Conservation (phyloP, 225 moss, liverwort and hornwort species). For the Ulota crispa region DNA sequence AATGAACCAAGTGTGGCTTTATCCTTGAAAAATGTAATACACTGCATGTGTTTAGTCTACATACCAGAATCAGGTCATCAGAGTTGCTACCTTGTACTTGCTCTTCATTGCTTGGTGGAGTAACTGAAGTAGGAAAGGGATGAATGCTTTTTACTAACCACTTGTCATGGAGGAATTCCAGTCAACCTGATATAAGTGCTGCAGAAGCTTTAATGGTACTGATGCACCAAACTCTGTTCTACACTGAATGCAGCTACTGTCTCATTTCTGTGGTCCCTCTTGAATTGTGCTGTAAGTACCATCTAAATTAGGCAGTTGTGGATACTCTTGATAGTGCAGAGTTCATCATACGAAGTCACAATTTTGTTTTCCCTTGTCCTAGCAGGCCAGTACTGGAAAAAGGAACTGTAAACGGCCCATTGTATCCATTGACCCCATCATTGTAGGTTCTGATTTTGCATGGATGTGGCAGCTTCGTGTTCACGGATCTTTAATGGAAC, state of each 20-base stretch:
- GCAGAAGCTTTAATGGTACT: background rate
- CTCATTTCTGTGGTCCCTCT: conserved; percentile 1
- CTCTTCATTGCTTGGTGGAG: background rate
- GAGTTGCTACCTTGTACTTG: background rate
- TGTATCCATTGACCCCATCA: background rate
- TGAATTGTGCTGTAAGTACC: background rate
- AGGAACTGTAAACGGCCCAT: background rate
- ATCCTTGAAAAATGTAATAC: background rate
- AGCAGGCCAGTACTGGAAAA: background rate
- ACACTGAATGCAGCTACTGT: conserved; percentile 11
- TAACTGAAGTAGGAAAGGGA: background rate
- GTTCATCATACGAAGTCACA: background rate
- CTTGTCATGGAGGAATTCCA: background rate
- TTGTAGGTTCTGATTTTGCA: too few species aligned
- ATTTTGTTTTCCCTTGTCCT: background rate
- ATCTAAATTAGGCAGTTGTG: background rate
- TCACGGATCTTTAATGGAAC: background rate
- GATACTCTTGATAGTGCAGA: background rate
- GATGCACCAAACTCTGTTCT: background rate
- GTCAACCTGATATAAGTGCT: conserved; percentile 2
- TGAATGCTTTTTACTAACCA: background rate
- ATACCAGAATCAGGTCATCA: background rate
- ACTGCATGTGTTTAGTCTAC: background rate
- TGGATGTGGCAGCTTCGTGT: background rate
- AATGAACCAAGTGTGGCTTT: background rate